Conservation (phyloP, 352 stramenopile genomes). For the Globisporangium heterothallicum region DNA sequence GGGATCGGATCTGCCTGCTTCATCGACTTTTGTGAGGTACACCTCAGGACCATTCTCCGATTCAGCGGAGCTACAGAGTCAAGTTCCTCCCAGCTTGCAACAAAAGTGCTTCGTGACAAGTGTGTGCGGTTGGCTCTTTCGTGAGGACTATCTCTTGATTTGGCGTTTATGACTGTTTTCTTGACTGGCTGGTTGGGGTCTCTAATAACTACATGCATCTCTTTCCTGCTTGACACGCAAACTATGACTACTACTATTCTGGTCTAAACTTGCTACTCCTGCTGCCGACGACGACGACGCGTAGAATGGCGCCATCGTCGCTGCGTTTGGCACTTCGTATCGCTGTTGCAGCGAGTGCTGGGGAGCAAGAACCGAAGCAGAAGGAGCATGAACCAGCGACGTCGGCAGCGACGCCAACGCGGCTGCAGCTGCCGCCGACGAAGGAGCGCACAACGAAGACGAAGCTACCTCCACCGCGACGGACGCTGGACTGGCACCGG, state of each 20-base stretch:
- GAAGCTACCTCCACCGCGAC: conserved; percentile 1
- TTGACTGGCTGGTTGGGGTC: background rate
- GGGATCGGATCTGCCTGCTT: too few relatives aligned
- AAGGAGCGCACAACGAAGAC: conserved; percentile 13
- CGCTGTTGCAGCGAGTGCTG: conserved; percentile 25
- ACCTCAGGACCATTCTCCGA: too few relatives aligned
- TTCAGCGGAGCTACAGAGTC: too few relatives aligned
- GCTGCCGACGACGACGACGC: background rate
- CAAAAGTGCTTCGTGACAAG: too few relatives aligned
- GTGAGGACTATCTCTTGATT: conserved; percentile 8
- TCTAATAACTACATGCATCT: conserved; percentile 17
- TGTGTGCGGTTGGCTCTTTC: too few relatives aligned
- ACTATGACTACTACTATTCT: conserved; percentile 12
- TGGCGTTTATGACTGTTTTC: background rate
- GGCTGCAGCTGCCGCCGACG: conserved; percentile 35
- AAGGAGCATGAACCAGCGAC: conserved; percentile 2
- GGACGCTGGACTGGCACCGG: conserved; percentile 6
- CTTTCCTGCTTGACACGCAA: conserved; percentile 12
- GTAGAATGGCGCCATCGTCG: conserved; percentile 2
- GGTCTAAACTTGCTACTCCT: background rate
- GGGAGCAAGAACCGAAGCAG: background rate
- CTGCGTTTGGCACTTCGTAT: conserved; percentile 19
- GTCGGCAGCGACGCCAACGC: conserved; percentile 29
- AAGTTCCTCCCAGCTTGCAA: too few relatives aligned
- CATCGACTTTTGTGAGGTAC: too few relatives aligned